Evolutionary conservation across 2,329 filamentous ascomycete species (phyloP).

Genomic region (Zymoseptoria brevis): DNA sequence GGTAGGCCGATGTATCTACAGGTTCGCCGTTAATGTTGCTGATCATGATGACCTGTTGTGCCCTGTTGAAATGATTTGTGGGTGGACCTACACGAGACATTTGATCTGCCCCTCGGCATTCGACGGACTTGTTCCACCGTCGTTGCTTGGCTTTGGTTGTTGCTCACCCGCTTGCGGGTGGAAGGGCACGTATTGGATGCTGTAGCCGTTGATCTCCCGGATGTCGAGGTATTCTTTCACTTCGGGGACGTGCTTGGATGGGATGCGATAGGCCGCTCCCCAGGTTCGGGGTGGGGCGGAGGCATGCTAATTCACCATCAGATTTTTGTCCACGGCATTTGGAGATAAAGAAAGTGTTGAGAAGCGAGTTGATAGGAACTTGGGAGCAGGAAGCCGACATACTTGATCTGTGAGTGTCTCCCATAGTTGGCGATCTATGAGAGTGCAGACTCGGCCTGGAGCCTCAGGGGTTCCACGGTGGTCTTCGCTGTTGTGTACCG

Average conservation of each 20-base stretch:
- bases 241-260: slow-evolving; percentile 66
- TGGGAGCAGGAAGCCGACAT: no score
- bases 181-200: slow-evolving; percentile 83
- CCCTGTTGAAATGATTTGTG: no score
- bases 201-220: slow-evolving; percentile 95
- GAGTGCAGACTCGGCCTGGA: slow-evolving; percentile 85
- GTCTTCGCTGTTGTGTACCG: slow-evolving; percentile 59
- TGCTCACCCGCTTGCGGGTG: no score
- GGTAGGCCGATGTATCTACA: slow-evolving; percentile 95
- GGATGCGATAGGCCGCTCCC: slow-evolving; percentile 77
- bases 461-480: slow-evolving; percentile 83
- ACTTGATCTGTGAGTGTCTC: slow-evolving; percentile 60
- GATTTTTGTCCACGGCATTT: not conserved
- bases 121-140: no score
- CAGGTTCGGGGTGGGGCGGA: slow-evolving; percentile 62
- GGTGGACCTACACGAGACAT: slow-evolving; percentile 75
- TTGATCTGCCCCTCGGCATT: no score
- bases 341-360: not conserved
- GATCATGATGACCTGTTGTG: no score
- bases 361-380: no score
- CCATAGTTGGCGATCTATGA: slow-evolving; percentile 82
- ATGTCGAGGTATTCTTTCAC: slow-evolving; percentile 90
- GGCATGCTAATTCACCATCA: slow-evolving; percentile 41
- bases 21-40: no score
- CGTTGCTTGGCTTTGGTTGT: no score